A percentile compares a stretch with the other conserved stretches of the same genome.
phyloP scores from a whole-genome alignment of 192 early-diverging fungal species.

The Diversispora eburnea region DNA sequence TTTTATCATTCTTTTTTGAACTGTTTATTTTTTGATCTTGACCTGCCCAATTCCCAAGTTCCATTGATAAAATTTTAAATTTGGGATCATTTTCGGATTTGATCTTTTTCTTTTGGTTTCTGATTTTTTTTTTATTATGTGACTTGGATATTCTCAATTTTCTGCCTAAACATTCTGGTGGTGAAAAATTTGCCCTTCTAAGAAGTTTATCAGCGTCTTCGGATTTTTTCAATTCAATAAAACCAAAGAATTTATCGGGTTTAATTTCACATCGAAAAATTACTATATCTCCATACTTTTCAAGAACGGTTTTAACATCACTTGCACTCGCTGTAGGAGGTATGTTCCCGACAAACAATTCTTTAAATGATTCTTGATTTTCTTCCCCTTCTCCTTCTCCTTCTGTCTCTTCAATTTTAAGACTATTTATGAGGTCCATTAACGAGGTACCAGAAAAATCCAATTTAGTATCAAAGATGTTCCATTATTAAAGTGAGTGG shows the following conservation, averaged over 20 bases:
- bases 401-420: too few relatives aligned
- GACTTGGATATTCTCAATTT: not conserved
- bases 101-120: not conserved
- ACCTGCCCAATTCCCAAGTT: not conserved
- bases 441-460: too few relatives aligned
- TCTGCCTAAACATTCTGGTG: not conserved
- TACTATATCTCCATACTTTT: not conserved
- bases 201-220: too few relatives aligned
- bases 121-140: not conserved
- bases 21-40: too few relatives aligned
- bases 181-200: too few relatives aligned
- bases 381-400: too few relatives aligned
- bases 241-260: too few relatives aligned
- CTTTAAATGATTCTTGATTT: not conserved
- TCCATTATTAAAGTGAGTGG: too few relatives aligned
- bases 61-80: not conserved
- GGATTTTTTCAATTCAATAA: too few relatives aligned
- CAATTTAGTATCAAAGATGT: too few relatives aligned
- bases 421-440: too few relatives aligned
- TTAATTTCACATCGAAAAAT: not conserved
- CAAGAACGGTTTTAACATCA: not conserved
- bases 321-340: not conserved
- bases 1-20: not conserved
- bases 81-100: not conserved
- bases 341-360: not conserved